Conservation (phyloP, 805 yeast species). For the Candida chauliodis region DNA sequence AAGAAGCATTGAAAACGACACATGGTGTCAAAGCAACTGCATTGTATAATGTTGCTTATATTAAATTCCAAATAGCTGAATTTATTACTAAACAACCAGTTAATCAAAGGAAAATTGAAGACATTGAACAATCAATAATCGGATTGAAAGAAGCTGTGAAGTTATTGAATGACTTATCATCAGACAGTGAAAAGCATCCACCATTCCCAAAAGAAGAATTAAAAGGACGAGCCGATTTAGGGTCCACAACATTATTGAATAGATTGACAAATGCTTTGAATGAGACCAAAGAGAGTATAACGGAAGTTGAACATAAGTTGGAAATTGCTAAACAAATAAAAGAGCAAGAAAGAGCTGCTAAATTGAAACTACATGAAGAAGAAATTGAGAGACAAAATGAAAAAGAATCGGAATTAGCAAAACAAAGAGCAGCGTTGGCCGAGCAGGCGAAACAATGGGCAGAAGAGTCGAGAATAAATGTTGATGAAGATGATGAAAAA, state of each 20-base stretch:
- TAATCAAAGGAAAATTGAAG: conserved; percentile 58
- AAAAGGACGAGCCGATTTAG: conserved; percentile 82
- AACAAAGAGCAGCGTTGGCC: conserved; percentile 45
- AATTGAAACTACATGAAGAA: conserved; percentile 36
- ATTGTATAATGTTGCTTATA: conserved; percentile 76
- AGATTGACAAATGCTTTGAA: conserved; percentile 67
- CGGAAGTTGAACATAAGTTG: conserved; percentile 53
- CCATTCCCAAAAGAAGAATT: conserved; percentile 80
- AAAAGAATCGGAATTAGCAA: conserved; percentile 41
- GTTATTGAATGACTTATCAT: conserved; percentile 54
- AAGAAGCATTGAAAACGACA: conserved; percentile 47
- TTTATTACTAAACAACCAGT: conserved; percentile 58
- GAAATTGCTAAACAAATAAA: conserved; percentile 68
- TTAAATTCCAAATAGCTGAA: conserved; percentile 86
- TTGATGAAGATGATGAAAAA: conserved; percentile 34
- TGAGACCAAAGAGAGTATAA: conserved; percentile 70
- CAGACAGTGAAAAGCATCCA: conserved; percentile 51
- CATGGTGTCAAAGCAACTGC: conserved; percentile 42
- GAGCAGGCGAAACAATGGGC: conserved; percentile 53
- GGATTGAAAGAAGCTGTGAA: conserved; percentile 63
- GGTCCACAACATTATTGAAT: conserved; percentile 67
- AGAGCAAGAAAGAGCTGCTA: conserved; percentile 50
- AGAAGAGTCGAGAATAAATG: conserved; percentile 37
- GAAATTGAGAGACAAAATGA: conserved; percentile 41
- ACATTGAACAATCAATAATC: conserved; percentile 51